Evolutionary conservation across 176 grass and related monocot species (phyloP).

Genomic region (Avena eriantha): DNA sequence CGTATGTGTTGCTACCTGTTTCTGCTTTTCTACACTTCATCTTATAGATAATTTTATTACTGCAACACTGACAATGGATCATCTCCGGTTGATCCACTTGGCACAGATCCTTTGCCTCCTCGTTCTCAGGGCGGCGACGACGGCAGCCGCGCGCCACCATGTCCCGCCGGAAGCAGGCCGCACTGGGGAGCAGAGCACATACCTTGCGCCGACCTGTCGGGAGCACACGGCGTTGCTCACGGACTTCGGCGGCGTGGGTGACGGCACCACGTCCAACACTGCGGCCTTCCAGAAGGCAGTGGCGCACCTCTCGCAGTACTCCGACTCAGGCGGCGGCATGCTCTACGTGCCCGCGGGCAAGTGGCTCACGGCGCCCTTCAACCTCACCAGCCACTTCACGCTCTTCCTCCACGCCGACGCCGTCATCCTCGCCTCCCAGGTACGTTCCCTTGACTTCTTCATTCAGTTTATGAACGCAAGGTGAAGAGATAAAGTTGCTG

Average conservation of each 20-base stretch:
- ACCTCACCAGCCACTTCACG: constrained; percentile 92
- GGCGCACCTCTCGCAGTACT: constrained; percentile 75
- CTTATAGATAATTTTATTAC: too few species aligned
- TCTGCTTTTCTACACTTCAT: too few species aligned
- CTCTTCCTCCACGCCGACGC: constrained; percentile 79
- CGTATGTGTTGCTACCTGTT: too few species aligned
- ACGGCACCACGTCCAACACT: constrained; percentile 85
- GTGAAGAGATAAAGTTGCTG: neutral
- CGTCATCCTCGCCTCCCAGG: constrained; percentile 79
- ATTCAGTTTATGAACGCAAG: neutral
- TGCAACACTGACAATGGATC: neutral
- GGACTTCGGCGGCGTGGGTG: constrained; percentile 82
- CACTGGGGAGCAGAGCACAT: constrained; percentile 47
- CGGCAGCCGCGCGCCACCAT: constrained; percentile 14
- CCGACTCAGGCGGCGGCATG: constrained; percentile 55
- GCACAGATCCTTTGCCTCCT: constrained; percentile 26
- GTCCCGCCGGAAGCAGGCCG: neutral
- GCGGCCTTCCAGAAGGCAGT: constrained; percentile 80
- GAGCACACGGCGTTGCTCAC: constrained; percentile 67
- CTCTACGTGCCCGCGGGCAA: constrained; percentile 77
- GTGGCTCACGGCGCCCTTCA: constrained; percentile 96
- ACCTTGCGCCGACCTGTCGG: constrained; percentile 67
- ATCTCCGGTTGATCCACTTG: neutral
- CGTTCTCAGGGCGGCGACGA: neutral
- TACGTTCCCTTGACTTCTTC: neutral